These are phyloP conservation scores for Aspergillus heteromorphus DNA, from an alignment of 495 filamentous ascomycete species.

Conservation along the genomic window DNA sequence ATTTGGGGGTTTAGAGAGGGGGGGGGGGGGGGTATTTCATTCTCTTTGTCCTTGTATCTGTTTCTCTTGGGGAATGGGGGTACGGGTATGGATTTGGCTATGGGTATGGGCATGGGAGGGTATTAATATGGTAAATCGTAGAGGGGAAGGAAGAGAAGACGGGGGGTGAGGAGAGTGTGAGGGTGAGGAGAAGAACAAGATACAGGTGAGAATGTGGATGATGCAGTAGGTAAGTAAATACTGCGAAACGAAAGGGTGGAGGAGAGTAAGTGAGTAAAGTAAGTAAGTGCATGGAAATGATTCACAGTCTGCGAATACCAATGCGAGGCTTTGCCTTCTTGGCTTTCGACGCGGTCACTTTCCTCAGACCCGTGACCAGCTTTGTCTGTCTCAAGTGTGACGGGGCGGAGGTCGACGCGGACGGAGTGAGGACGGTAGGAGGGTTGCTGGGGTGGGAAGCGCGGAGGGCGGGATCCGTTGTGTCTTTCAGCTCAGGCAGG, in stretches of 20 bases:
- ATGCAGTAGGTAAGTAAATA: too few relatives aligned
- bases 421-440: slow-evolving; percentile 2
- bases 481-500: slow-evolving; percentile 13
- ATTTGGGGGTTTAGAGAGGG: too few relatives aligned
- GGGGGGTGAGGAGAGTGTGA: too few relatives aligned
- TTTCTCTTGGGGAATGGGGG: too few relatives aligned
- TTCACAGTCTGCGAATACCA: slow-evolving; percentile 36
- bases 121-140: too few relatives aligned
- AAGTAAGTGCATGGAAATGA: background rate
- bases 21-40: too few relatives aligned
- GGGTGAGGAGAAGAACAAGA: too few relatives aligned
- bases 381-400: slow-evolving; percentile 16
- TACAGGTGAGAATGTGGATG: too few relatives aligned
- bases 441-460: background rate
- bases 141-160: too few relatives aligned
- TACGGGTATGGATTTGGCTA: too few relatives aligned
- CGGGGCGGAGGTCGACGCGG: slow-evolving; percentile 1
- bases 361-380: slow-evolving; percentile 18
- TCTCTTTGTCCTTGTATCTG: too few relatives aligned
- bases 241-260: background rate
- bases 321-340: slow-evolving; percentile 35
- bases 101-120: too few relatives aligned
- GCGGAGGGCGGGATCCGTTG: background rate
- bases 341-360: slow-evolving; percentile 14
- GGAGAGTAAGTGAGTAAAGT: background rate